Evolutionary conservation across 441 rosid species (phyloP), one percentile per base, ranked within the genome.

Genomic region (Erodium moschatum): DNA sequence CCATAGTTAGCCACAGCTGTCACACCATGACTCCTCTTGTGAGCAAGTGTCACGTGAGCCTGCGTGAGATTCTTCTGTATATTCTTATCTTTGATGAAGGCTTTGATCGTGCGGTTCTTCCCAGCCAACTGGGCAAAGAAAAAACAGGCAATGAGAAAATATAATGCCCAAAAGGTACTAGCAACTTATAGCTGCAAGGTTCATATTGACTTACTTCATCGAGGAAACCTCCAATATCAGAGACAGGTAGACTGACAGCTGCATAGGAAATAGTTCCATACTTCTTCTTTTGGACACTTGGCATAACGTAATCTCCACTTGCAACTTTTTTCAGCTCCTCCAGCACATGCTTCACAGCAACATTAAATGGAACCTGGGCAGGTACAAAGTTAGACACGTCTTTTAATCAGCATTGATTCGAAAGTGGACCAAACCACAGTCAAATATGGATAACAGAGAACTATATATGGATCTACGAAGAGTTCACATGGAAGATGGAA

Each of bases 21-120:
- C 48, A 91, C 97, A 0, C 97, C 97, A 2, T 89, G 97, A 77
- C 96, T 83, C 80, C 86, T 87, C 84, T 91, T 94, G 83, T 94
- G 98, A 29, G 97, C 96, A 65, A 94, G 97, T 15, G 97, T 91
- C 21, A 89, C 83, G 67, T 91, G 98, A 70, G 94, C 90, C 65
- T 74, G 54, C 76, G 70, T 70, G 35, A 87, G 90, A 73, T 73
- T 78, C 71, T 74, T 78, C 68, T 78, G 82, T 69, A 88, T 70
- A 69, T 78, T 73, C 69, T 88, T 85, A 76, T 83, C 82, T 80
- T 80, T 72, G 67, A 88, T 81, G 75, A 88, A 87, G 66, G 77
- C 83, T 80, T 73, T 79, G 19, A 80, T 75, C 5, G 74, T 15
- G 9, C 84, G 80, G 69, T 86, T 76, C 80, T 72, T 72, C 73